Evolutionary conservation across 345 rosid genomes (phyloP).

Genomic region (Zanthoxylum bungeanum): DNA sequence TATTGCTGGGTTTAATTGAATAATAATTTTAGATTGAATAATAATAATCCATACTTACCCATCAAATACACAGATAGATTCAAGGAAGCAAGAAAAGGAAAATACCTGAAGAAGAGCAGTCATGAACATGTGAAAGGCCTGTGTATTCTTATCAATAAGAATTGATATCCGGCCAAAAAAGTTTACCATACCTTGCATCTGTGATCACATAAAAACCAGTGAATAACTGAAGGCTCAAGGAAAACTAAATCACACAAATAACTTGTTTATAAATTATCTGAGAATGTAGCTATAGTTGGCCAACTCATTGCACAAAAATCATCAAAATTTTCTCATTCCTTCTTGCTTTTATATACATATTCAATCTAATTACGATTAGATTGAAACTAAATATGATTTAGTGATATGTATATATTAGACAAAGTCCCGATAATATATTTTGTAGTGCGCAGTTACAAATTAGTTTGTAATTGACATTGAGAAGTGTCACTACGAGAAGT

Average conservation of each 20-base stretch:
- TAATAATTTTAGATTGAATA: too few species aligned
- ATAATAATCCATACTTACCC: not conserved
- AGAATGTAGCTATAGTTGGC: not conserved
- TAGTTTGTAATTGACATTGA: too few species aligned
- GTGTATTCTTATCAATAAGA: slow-evolving; percentile 80
- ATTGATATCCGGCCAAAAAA: slow-evolving; percentile 73
- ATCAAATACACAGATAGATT: not conserved
- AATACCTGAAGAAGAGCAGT: slow-evolving; percentile 85
- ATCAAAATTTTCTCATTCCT: not conserved
- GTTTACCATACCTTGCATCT: slow-evolving; percentile 87
- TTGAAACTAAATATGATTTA: too few species aligned
- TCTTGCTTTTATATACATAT: too few species aligned
- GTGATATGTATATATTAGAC: too few species aligned
- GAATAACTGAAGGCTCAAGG: not conserved
- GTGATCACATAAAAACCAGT: slow-evolving; percentile 22
- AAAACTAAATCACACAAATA: not conserved
- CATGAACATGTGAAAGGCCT: slow-evolving; percentile 88
- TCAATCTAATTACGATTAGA: too few species aligned
- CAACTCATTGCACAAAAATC: not conserved
- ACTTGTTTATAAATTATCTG: not conserved
- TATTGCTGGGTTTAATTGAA: too few species aligned
- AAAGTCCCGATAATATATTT: too few species aligned
- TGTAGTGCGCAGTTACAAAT: too few species aligned
- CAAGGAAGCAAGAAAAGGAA: not conserved
- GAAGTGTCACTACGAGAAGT: too few species aligned